phyloP scores from a whole-genome alignment of 2,329 filamentous ascomycete species.

The Hirsutella thompsonii region DNA sequence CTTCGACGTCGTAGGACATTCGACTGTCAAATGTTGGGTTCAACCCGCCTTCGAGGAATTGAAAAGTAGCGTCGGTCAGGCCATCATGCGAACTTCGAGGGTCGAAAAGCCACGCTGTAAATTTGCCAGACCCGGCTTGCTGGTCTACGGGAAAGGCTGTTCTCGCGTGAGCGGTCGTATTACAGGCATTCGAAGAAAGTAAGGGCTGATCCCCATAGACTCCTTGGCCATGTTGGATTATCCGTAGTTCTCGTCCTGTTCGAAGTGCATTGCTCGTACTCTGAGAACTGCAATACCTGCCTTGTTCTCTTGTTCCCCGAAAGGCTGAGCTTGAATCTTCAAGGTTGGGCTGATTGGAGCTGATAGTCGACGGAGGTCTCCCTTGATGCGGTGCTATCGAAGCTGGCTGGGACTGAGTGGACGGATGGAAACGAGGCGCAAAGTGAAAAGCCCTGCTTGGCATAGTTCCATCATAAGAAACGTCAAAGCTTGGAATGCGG shows the following conservation, averaged over 20 bases:
- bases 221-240: slow-evolving; percentile 15
- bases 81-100: slow-evolving; percentile 27
- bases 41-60: slow-evolving; percentile 35
- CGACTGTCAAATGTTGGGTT: slow-evolving; percentile 39
- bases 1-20: slow-evolving; percentile 38
- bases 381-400: no score
- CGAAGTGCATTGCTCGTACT: no score
- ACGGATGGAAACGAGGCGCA: not conserved
- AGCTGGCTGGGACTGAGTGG: not conserved
- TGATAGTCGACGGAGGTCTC: no score
- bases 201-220: slow-evolving; percentile 21
- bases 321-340: no score
- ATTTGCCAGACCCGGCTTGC: slow-evolving; percentile 27
- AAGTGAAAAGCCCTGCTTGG: not conserved
- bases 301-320: no score
- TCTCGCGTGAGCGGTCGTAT: slow-evolving; percentile 16
- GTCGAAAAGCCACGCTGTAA: slow-evolving; percentile 39
- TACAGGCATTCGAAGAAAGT: slow-evolving; percentile 17
- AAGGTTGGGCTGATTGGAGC: no score
- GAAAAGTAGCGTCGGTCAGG: slow-evolving; percentile 27
- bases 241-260: slow-evolving; percentile 13
- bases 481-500: slow-evolving; percentile 33
- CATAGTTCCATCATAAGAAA: slow-evolving; percentile 9
- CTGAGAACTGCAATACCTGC: slow-evolving; percentile 8
- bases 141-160: slow-evolving; percentile 16